A percentile compares a stretch with the other conserved stretches of the same genome.
Conservation (phyloP, 208 protist species). For the Phytomonas serpens region DNA sequence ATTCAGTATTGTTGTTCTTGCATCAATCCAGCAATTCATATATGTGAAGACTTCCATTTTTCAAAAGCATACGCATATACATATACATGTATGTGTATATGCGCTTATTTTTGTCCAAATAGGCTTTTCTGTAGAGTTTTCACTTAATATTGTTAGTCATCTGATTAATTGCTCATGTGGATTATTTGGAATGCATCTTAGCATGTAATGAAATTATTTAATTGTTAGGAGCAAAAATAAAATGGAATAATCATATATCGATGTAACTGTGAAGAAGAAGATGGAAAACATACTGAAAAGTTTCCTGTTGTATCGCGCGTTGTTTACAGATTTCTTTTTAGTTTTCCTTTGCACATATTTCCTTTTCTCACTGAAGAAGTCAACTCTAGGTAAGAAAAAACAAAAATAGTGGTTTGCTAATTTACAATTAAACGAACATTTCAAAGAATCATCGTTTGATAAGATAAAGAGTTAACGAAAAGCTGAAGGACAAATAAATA, state of each 20-base stretch:
- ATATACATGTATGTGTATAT: constrained; percentile 10
- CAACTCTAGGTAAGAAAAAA: neutral
- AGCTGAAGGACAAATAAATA: neutral
- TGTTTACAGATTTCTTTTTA: constrained; percentile 4
- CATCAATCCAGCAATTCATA: neutral
- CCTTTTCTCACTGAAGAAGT: neutral
- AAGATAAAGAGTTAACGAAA: neutral
- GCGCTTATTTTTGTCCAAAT: neutral
- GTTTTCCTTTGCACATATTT: constrained; percentile 10
- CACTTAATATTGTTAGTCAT: neutral
- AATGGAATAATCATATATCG: constrained; percentile 3
- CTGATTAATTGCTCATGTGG: constrained; percentile 3
- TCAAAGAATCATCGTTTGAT: constrained; percentile 1
- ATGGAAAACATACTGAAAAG: neutral
- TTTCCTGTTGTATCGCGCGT: constrained; percentile 10
- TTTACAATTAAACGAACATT: neutral
- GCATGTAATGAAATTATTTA: neutral
- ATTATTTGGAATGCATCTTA: constrained; percentile 1
- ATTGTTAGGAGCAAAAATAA: neutral
- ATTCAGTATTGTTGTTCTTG: constrained; percentile 4
- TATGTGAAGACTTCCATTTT: neutral
- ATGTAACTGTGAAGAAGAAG: constrained; percentile 2
- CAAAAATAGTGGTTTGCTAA: neutral
- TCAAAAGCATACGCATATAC: constrained; percentile 6
- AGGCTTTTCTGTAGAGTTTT: neutral